Evolutionary conservation across 2,329 filamentous ascomycete genomes (phyloP).

Genomic region (Alternaria ventricosa): DNA sequence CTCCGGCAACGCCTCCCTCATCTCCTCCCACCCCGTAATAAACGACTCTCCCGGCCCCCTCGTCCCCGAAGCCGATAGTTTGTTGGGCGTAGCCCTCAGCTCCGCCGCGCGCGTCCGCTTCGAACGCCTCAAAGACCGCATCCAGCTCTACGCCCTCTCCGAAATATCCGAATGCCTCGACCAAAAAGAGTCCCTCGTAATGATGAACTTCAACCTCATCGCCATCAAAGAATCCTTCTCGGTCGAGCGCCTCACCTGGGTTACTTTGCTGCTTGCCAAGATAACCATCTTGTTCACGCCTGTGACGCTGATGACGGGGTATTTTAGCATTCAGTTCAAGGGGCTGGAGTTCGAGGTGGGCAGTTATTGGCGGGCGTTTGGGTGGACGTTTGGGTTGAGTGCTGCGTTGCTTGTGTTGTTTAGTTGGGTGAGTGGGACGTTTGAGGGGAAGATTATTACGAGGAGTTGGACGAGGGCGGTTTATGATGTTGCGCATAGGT

Average conservation of each 20-base stretch:
- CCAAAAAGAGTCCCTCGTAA: constrained; percentile 73
- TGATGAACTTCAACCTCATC: constrained; percentile 79
- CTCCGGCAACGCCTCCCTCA: constrained; percentile 38
- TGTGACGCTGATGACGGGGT: constrained; percentile 75
- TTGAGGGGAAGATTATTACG: constrained; percentile 63
- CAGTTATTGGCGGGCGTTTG: constrained; percentile 74
- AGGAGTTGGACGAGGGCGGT: constrained; percentile 48
- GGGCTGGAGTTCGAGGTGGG: constrained; percentile 66
- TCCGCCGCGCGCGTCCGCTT: constrained; percentile 64
- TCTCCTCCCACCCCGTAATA: constrained; percentile 27
- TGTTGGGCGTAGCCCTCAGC: constrained; percentile 55
- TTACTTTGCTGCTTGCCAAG: constrained; percentile 75
- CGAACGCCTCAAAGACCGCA: constrained; percentile 64
- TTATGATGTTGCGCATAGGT: constrained; percentile 34
- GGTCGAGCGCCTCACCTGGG: constrained; percentile 73
- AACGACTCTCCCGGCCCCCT: constrained; percentile 24
- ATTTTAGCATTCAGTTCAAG: constrained; percentile 72
- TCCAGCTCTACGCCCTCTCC: constrained; percentile 66
- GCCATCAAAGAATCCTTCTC: constrained; percentile 76
- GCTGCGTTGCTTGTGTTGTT: constrained; percentile 65
- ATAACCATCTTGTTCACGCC: constrained; percentile 78
- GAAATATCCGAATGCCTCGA: constrained; percentile 69
- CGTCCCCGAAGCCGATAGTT: constrained; percentile 45
- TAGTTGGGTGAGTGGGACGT: constrained; percentile 62
- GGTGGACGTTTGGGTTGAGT: constrained; percentile 66